Evolutionary conservation across 2,329 filamentous ascomycete species (phyloP), one percentile per base, ranked within the genome.

Genomic region (Hymenoscyphus albidus): DNA sequence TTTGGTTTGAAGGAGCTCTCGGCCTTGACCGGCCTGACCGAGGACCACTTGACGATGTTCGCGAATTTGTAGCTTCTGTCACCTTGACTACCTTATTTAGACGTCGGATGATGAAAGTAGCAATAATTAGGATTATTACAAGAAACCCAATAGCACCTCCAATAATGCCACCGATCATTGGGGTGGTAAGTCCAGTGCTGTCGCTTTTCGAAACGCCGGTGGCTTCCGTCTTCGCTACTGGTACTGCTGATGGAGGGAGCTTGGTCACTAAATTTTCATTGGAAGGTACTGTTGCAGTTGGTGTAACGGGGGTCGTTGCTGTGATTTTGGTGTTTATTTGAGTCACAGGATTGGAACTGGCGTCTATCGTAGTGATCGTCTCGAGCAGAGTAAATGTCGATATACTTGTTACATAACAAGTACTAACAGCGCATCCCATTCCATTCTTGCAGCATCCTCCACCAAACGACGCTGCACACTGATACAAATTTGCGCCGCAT

Each of bases 391-490:
- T 80, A n/a, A 77, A 74, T 0, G 82, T 85, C 1, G 76, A 71
- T 1, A 81, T 78, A 0, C 74, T 75, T 0, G 80, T 83, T 1
- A 79, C 76, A 65, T 83, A 86, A 70, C 85, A 87, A 14, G 71
- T 73, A 18, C 71, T 74, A 1, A 72, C 62, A 2, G 78, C 83
- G 69, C 85, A 87, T 32, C 74, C 80, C 77, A 82, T 79, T 4
- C 80, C 80, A 58, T 74, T 78, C 2, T 74, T 74, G 70, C 85
- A 87, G 67, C 85, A 87, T 0, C 84, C 84, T 64, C 79, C 82
- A 61, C 80, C 80, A 3, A 82, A 68, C 0, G 81, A 82, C 5
- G 80, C 70, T 1, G 85, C 80, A 64, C 85, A 87, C 3, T 80
- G 75, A 62, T 78, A 81, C 58, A 79, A 82, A 65, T 74, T 78